Percentiles rank a stretch among this genome's conserved stretches.
Evolutionary conservation across 202 grass and related monocot genomes (phyloP).

Genomic region (Sporobolus alterniflorus): DNA sequence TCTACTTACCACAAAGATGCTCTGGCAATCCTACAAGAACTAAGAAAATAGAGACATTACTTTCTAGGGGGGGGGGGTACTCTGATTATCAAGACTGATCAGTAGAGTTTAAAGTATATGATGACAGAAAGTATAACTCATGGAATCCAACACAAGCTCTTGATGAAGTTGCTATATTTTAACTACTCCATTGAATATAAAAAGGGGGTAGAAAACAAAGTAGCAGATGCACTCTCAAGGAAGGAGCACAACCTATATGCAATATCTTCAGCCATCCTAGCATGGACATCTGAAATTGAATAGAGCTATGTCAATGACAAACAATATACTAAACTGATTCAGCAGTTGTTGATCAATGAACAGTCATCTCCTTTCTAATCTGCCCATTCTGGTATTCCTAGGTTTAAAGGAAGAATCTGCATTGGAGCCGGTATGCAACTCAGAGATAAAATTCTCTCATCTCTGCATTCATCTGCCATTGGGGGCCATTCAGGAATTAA

Average conservation of each 20-base stretch:
- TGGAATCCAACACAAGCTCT: neutral
- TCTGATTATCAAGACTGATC: neutral
- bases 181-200: neutral
- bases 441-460: too few relatives aligned
- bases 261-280: too few relatives aligned
- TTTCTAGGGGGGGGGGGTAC: neutral
- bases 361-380: too few relatives aligned
- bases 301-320: too few relatives aligned
- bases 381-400: too few relatives aligned
- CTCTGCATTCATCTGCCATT: too few relatives aligned
- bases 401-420: too few relatives aligned
- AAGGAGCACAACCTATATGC: neutral
- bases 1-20: neutral
- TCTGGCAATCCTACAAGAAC: neutral
- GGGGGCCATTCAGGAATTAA: too few relatives aligned
- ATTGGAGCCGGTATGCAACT: too few relatives aligned
- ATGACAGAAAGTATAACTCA: neutral
- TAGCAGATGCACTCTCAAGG: neutral
- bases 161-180: neutral
- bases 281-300: too few relatives aligned
- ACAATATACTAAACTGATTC: too few relatives aligned
- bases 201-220: neutral
- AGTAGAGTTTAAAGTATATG: neutral
- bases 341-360: too few relatives aligned
- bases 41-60: neutral